Evolutionary conservation across 1,284 basidiomycete species (phyloP).

Genomic region (Leccinum fuscescens): DNA sequence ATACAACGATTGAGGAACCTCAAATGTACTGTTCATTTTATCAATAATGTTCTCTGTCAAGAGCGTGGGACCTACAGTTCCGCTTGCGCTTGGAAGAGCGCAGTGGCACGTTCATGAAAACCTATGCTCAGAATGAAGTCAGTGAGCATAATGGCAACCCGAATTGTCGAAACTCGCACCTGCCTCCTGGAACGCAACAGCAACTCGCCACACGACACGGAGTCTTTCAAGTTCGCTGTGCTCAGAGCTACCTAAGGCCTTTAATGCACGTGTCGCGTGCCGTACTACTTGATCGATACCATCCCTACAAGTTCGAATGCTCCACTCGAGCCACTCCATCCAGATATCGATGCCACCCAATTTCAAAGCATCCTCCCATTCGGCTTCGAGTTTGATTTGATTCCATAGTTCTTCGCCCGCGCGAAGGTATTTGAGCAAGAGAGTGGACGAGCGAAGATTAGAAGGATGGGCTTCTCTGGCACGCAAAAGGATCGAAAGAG

Average conservation of each 20-base stretch:
- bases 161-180: slow-evolving; percentile 48
- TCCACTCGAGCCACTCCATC: slow-evolving; percentile 79
- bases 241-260: slow-evolving; percentile 37
- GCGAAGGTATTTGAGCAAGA: slow-evolving; percentile 65
- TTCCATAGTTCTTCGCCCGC: slow-evolving; percentile 74
- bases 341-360: slow-evolving; percentile 53
- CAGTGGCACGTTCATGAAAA: slow-evolving; percentile 63
- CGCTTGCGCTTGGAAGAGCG: slow-evolving; percentile 74
- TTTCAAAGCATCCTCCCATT: slow-evolving; percentile 73
- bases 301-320: slow-evolving; percentile 44
- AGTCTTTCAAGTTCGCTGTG: slow-evolving; percentile 55
- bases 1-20: slow-evolving; percentile 44
- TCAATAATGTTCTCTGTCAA: slow-evolving; percentile 1
- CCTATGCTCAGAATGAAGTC: slow-evolving; percentile 37
- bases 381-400: slow-evolving; percentile 47
- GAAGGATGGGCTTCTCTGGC: slow-evolving; percentile 56
- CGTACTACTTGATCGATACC: slow-evolving; percentile 53
- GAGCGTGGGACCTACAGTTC: slow-evolving; percentile 56
- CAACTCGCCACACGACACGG: slow-evolving; percentile 69
- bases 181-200: slow-evolving; percentile 69
- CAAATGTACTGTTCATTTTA: slow-evolving; percentile 47
- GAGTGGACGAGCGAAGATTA: slow-evolving; percentile 47
- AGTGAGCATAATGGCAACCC: slow-evolving; percentile 8
- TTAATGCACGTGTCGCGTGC: slow-evolving; percentile 45
- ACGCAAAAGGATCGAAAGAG: slow-evolving; percentile 63